Evolutionary conservation across 495 filamentous ascomycete genomes (phyloP), one percentile per base, ranked within the genome.

Genomic region (Penicillium verhagenii): DNA sequence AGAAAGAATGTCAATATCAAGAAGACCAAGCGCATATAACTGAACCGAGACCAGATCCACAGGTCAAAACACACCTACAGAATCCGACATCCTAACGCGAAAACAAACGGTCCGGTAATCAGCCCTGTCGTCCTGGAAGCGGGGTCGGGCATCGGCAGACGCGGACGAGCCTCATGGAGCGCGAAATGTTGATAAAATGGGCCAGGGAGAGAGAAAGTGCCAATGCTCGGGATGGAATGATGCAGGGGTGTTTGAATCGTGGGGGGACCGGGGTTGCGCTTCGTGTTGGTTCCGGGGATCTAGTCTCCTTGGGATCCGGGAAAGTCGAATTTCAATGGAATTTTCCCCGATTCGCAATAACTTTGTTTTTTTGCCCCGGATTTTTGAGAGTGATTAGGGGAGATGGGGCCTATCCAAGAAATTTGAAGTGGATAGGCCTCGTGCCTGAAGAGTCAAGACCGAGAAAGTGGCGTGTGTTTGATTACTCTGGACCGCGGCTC

Each of bases 11-110:
- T 25, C 6, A 48, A 31, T 26, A 40, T 26, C 19, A 38, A 44
- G 44, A 21, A 18, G 3, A 5, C 7, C 46, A 20, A 35, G 13
- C 31, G 20, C 13, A n/a, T 6, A 24, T 16, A 28, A n/a, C n/a
- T n/a, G n/a, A n/a, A n/a, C n/a, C 14, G 18, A 13, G 21, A 45
- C 23, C 1, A 24, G 1, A 23, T 43, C 19, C 21, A 25, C 23
- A 52, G 14, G n/a, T 9, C 4, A n/a, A 43, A 44, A 72, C 79
- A 65, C 60, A 75, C 79, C 79, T 58, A 82, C 75, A 64, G 79
- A 82, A 64, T 82, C 79, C 63, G 79, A 79, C 79, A 82, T 82
- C 51, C 52, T 71, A 70, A 62, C 53, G 55, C 59, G 38, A 59
- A 54, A 65, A 49, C 53, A 56, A 53, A 38, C 53, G 42, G 57